Evolutionary conservation across 768 basidiomycete genomes (phyloP).

Genomic region (Amanita inopinata): DNA sequence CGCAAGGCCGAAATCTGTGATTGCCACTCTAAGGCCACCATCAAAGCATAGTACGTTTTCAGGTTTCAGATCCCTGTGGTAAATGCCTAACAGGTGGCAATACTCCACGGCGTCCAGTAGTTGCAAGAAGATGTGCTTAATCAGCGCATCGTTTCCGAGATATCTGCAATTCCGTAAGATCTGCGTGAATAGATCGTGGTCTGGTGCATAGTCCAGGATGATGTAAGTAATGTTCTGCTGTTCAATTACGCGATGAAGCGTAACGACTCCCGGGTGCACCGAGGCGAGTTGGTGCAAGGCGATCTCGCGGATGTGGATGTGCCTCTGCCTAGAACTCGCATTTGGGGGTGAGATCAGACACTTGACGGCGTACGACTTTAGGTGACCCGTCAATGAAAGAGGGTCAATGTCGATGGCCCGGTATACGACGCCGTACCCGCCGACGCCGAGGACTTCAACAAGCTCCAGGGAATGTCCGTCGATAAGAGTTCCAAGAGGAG

Average conservation of each 20-base stretch:
- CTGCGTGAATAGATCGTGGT: constrained; percentile 94
- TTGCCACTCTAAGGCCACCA: constrained; percentile 70
- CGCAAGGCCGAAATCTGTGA: constrained; percentile 95
- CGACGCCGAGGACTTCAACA: constrained; percentile 83
- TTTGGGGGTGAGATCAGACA: constrained; percentile 60
- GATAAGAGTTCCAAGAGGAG: constrained; percentile 73
- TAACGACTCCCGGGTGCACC: constrained; percentile 78
- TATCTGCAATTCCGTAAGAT: constrained; percentile 78
- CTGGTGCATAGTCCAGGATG: constrained; percentile 89
- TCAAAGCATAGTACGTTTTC: constrained; percentile 91
- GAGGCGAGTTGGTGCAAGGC: constrained; percentile 75
- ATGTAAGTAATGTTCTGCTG: constrained; percentile 80
- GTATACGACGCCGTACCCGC: constrained; percentile 95
- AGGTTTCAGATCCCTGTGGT: constrained; percentile 96
- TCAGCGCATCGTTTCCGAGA: constrained; percentile 79
- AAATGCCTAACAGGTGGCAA: constrained; percentile 89
- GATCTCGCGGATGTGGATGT: constrained; percentile 89
- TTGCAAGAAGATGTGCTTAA: constrained; percentile 90
- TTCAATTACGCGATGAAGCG: constrained; percentile 86
- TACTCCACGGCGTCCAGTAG: constrained; percentile 93
- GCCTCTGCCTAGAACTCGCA: constrained; percentile 51
- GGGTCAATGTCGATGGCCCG: constrained; percentile 66
- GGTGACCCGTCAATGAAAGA: constrained; percentile 23
- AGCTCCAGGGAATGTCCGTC: constrained; percentile 83
- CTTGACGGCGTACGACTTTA: constrained; percentile 82